Base-by-base conservation (phyloP, 805 yeast species). In the Metahyphopichia silvanorum region DNA sequence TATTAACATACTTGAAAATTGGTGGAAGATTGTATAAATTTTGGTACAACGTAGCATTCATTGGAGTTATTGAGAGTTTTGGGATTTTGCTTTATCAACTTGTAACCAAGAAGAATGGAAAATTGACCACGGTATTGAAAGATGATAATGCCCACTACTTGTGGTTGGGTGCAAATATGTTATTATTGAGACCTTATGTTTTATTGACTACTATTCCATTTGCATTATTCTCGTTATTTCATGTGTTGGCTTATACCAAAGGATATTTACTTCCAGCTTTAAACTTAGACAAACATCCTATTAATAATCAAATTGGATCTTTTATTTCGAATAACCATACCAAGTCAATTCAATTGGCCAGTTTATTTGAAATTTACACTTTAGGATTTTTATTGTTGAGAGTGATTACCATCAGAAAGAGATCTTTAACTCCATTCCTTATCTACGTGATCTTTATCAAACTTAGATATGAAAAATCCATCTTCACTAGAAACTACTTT, bases 141-240 rank as follows among this genome's bases (percentile, higher is more conserved):
- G 71, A 86, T 56, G 93, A 83, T 51, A 85, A 84, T 53, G 64
- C 75, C 35, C 91, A 86, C 44, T 89, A 88, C 60, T 68, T 85
- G 32, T 55, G 68, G 79, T 30, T 43, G 73, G 39, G 66, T 66
- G 26, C 76, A 79, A 78, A 60, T 72, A 49, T 41, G 27, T 47
- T 66, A 22, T 28, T 74, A 5, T 53, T 79, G 37, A 73, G 87
- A 44, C 78, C 82, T 29, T 76, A 71, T 38, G 74, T 76, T 41
- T 57, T 76, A 21, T 53, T 85, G 34, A 73, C 95, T 2, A 62
- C 82, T 41, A 55, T 80, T 16, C 95, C 97, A 34, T 87, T 84
- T 52, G 66, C 77, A 28, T 64, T 85, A 35, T 89, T 83, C 57
- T 82, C 96, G 6, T 53, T 79, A 13, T 88, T 91, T 76, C 97